Base-by-base conservation (phyloP, 768 basidiomycete genomes). In the Dacryopinax spathularia region DNA sequence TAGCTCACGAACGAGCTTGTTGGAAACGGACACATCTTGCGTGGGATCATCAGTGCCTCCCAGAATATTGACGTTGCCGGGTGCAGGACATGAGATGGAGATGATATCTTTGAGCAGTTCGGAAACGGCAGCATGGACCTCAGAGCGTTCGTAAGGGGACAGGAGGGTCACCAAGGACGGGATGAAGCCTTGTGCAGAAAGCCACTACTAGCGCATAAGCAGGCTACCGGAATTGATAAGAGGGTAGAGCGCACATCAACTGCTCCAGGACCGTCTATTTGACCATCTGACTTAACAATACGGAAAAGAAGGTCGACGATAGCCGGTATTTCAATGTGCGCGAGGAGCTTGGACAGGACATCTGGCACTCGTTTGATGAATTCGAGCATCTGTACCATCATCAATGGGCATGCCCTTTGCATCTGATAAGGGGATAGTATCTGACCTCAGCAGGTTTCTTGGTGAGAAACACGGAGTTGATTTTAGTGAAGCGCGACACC, bases 91-190 rank as follows among this genome's bases (percentile, higher is more conserved):
- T 34, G 92, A 90, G 80, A 96, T 87, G 35, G 91, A 88, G 66
- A 99, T 93, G 66, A 98, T 92, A 60, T 87, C 87, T 73, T 95
- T 95, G 70, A 98, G 84, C 62, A 97, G 80, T 64, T 99, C 96
- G 0, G 91, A 82, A 33, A 91, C 89, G 64, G 91, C 86, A 7
- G 83, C 79, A 73, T 98, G 96, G 63, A 88, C 82, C 64, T 90
- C 85, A 34, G 84, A 77, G 22, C 84, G 80, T 65, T 89, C 78
- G 10, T 79, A 72, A 0, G 96, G 92, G 15, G 92, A 89, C 25
- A 99, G 82, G 48, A 93, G 79, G 66, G 84, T 83, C 65, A 95
- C 80, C 16, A 97, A 80, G 60, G 86, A 84, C 27, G 82, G 81
- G 75, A 97, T 90, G 37, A 97, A 82, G 65, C 83, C 80, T 76